Base-by-base conservation (phyloP, 306 rosid genomes). In the Cicer judaicum region DNA sequence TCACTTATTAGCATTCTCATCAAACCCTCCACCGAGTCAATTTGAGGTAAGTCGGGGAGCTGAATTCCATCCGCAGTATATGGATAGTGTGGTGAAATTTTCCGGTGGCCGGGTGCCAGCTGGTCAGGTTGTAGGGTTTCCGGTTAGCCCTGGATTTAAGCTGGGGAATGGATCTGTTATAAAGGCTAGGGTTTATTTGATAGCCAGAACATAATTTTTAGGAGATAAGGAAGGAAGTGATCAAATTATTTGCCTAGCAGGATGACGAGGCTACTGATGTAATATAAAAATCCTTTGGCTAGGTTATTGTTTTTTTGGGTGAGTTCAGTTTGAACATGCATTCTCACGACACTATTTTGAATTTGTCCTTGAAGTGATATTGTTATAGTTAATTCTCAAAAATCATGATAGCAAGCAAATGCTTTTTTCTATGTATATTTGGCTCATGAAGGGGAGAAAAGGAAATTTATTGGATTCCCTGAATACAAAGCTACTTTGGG, bases 1-100 rank as follows among this genome's bases (percentile, higher is more conserved):
- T 69, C 99, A 94, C 60, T 86, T 94, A 74, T 82, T 94, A 8
- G 97, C 97, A n/a, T 94, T 94, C 84, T 94, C 99, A 10, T 88
- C 92, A 7, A 86, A 90, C 83, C 99, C 95, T 41, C 82, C 96
- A 14, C 96, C 96, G 2, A 86, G 89, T 70, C 96, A 84, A 86
- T 94, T 94, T 38, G 99, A 91, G 85, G 97, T 95, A 0, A 82
- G 93, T 19, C 89, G 95, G 2, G 95, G 99, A 67, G 97, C 97
- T 10, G 93, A 92, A 47, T 90, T 90, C 80, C 92, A 92, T 73
- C 78, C 85, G 0, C 89, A 85, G 39, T 94, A 88, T 44, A 94
- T 94, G 99, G 97, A 94, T 48, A 87, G 95, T 72, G 96, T 90
- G 2, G 88, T 88, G 65, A 91, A 75, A 68, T 87, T 86, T 73